Evolutionary conservation across 2,329 filamentous ascomycete species (phyloP).

Genomic region (Penicillium frequentans): DNA sequence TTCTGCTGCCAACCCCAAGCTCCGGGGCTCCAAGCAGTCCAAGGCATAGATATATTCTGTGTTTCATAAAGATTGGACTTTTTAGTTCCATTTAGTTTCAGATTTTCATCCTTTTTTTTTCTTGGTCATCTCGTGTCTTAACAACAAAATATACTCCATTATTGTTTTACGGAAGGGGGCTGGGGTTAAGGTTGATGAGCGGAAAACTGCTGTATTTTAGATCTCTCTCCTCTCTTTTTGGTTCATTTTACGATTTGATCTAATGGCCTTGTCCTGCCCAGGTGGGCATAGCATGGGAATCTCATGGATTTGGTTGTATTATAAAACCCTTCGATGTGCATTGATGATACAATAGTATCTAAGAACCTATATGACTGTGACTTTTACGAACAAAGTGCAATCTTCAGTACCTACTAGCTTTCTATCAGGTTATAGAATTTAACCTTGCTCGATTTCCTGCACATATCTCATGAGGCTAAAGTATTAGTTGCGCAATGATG

Average conservation of each 20-base stretch:
- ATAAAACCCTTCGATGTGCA: slow-evolving; percentile 32
- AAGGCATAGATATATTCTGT: slow-evolving; percentile 25
- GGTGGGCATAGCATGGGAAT: slow-evolving; percentile 33
- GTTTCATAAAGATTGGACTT: slow-evolving; percentile 6
- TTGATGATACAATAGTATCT: slow-evolving; percentile 19
- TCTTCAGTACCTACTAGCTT: background rate
- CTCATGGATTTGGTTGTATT: slow-evolving; percentile 34
- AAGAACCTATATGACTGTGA: slow-evolving; percentile 13
- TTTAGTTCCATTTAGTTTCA: slow-evolving; percentile 2
- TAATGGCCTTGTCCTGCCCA: slow-evolving; percentile 21
- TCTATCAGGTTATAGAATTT: background rate
- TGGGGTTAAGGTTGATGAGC: slow-evolving; percentile 30
- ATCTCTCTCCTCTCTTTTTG: slow-evolving; percentile 39
- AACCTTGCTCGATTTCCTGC: background rate
- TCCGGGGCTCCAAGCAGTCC: slow-evolving; percentile 44
- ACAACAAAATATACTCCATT: slow-evolving; percentile 28
- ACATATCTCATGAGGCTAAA: background rate
- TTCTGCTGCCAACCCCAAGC: slow-evolving; percentile 44
- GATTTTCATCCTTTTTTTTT: slow-evolving; percentile 13
- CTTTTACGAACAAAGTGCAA: slow-evolving; percentile 10
- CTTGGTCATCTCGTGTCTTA: slow-evolving; percentile 30
- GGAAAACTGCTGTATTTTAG: slow-evolving; percentile 30
- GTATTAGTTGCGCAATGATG: background rate
- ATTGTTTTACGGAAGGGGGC: slow-evolving; percentile 20
- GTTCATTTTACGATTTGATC: slow-evolving; percentile 15